These are phyloP conservation scores for Cryomyces antarcticus DNA, from an alignment of 495 filamentous ascomycete species.

Conservation along the genomic window DNA sequence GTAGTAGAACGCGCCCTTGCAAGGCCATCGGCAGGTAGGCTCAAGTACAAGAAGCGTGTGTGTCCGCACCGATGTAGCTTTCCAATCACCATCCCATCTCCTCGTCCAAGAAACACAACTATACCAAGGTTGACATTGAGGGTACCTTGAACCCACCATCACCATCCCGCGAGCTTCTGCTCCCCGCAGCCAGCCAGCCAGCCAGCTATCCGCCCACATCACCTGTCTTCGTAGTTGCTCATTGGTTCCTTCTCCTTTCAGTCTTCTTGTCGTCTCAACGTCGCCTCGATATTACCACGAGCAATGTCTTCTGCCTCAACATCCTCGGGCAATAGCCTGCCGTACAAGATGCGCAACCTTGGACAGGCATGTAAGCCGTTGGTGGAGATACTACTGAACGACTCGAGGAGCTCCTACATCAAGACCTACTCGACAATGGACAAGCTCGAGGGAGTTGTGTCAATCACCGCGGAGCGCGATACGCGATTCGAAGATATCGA, in stretches of 20 bases:
- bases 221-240: too few relatives aligned
- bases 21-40: too few relatives aligned
- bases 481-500: conserved; percentile 61
- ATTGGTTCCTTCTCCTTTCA: too few relatives aligned
- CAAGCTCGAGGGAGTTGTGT: conserved; percentile 34
- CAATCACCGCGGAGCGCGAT: conserved; percentile 40
- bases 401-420: conserved; percentile 16
- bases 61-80: too few relatives aligned
- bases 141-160: neutral
- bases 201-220: neutral
- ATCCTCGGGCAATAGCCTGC: conserved; percentile 1
- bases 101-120: too few relatives aligned
- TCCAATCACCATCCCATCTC: too few relatives aligned
- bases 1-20: too few relatives aligned
- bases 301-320: neutral
- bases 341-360: conserved; percentile 5
- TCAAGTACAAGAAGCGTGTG: too few relatives aligned
- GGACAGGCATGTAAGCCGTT: conserved; percentile 3
- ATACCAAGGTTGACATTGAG: too few relatives aligned
- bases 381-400: conserved; percentile 12
- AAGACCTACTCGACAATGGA: conserved; percentile 39
- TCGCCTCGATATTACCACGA: neutral
- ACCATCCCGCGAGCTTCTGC: neutral
- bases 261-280: neutral
- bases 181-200: neutral